Evolutionary conservation across 345 rosid genomes (phyloP), one percentile per base, ranked within the genome.

Genomic region (Linum usitatissimum): DNA sequence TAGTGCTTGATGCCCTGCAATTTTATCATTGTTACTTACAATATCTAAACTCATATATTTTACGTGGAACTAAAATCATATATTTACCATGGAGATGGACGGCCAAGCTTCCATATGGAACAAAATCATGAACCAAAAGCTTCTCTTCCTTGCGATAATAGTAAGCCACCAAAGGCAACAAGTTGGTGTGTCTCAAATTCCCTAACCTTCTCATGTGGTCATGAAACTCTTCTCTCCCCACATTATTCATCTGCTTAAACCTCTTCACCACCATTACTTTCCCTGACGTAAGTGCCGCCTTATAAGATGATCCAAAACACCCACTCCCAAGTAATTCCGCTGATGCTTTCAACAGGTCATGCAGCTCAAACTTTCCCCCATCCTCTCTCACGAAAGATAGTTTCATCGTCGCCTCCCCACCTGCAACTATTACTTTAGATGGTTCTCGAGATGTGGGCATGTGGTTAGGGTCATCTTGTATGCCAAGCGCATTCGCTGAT

Each of bases 251-350:
- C 64, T 90, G 80, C 75, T 85, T 84, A 67, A 79, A 86, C 67
- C 99, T 80, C 80, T 90, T 93, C 9, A 90, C 99, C 40, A 90
- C 96, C 99, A 87, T 83, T 23, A 63, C 30, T 0, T 68, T 14
- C 15, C 90, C 95, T 0, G 55, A 55, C 0, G 70, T 1, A 6
- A 84, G 77, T 0, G 81, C 75, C 2, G 97, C 84, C 77, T 83
- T 93, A 70, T 93, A 90, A 0, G 97, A 87, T 8, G 85, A 76
- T 1, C 97, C 95, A 36, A 90, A 87, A 77, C 88, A 73, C 1
- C 97, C 99, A 39, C 90, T 90, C 2, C 96, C 96, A 28, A 93
- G 36, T 30, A 93, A 86, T 74, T 93, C 97, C 2, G 97, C 99
- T 0, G 97, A 84, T 9, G 99, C 86, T 64, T 81, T 87, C 17